phyloP scores from a whole-genome alignment of 495 filamentous ascomycete species.

The Massariosphaeria phaeospora region DNA sequence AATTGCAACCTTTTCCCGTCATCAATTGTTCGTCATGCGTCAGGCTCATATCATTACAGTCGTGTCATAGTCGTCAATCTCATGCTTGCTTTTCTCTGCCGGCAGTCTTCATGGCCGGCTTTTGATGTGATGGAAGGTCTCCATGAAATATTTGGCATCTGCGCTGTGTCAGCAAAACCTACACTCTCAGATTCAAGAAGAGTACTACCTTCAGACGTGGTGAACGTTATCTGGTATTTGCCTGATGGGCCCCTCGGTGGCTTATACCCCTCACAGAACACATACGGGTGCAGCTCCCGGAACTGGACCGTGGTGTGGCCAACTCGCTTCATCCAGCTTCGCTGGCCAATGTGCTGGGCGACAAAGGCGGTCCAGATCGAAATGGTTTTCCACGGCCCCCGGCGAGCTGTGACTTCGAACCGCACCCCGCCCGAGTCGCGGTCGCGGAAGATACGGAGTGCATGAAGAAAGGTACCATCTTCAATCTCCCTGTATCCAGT shows the following conservation, averaged over 20 bases:
- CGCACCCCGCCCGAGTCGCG: slow-evolving; percentile 55
- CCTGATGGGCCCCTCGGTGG: slow-evolving; percentile 22
- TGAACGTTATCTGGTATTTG: slow-evolving; percentile 33
- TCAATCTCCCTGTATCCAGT: slow-evolving; percentile 56
- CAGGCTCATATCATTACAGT: not conserved
- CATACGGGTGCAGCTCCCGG: slow-evolving; percentile 32
- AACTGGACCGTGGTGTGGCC: slow-evolving; percentile 24
- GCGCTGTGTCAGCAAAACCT: not conserved
- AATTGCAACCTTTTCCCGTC: slow-evolving; percentile 18
- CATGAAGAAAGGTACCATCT: slow-evolving; percentile 66
- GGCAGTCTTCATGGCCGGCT: slow-evolving; percentile 11
- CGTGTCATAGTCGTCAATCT: slow-evolving; percentile 20
- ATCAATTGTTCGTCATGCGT: slow-evolving; percentile 4
- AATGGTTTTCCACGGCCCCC: slow-evolving; percentile 35
- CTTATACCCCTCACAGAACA: slow-evolving; percentile 33
- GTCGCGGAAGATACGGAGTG: slow-evolving; percentile 67
- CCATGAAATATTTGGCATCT: slow-evolving; percentile 26
- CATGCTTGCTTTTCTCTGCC: not conserved
- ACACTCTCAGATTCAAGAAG: not conserved
- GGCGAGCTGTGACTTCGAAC: slow-evolving; percentile 45
- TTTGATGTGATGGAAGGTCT: slow-evolving; percentile 28
- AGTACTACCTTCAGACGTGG: slow-evolving; percentile 24
- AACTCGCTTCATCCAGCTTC: slow-evolving; percentile 31
- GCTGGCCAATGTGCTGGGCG: slow-evolving; percentile 33
- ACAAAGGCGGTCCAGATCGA: slow-evolving; percentile 44